Conservation (phyloP, 176 grass and related monocot species). For the Puya raimondii region DNA sequence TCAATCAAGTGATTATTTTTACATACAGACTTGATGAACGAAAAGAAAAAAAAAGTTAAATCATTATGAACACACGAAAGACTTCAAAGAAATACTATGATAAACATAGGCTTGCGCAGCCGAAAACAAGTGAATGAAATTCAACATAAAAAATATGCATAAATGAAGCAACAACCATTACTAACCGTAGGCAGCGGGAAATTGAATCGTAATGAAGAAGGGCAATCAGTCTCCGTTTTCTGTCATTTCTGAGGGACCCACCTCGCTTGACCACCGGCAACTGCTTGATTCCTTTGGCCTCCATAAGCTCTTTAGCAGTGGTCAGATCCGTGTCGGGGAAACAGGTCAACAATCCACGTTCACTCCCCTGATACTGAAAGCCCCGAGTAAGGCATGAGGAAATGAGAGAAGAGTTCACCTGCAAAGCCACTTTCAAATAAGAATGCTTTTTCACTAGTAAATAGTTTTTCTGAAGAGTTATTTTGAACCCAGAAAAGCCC, state of each 20-base stretch:
- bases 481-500: neutral
- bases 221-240: constrained; percentile 64
- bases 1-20: no score
- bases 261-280: constrained; percentile 91
- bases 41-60: neutral
- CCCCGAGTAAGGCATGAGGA: constrained; percentile 77
- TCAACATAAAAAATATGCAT: constrained; percentile 11
- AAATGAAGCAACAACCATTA: constrained; percentile 8
- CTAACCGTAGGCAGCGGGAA: constrained; percentile 65
- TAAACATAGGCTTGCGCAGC: neutral
- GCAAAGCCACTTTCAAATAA: constrained; percentile 25
- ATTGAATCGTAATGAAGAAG: constrained; percentile 98
- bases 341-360: constrained; percentile 83
- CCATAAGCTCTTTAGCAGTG: constrained; percentile 91
- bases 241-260: constrained; percentile 45
- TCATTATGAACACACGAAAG: no score
- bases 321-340: constrained; percentile 94
- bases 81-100: no score
- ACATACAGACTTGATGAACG: neutral
- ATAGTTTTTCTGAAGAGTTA: neutral
- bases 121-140: constrained; percentile 7
- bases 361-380: constrained; percentile 71
- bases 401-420: constrained; percentile 52
- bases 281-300: constrained; percentile 94
- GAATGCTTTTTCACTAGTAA: constrained; percentile 4